Evolutionary conservation across 2,329 filamentous ascomycete genomes (phyloP).

Genomic region (Fusarium subtropicale): DNA sequence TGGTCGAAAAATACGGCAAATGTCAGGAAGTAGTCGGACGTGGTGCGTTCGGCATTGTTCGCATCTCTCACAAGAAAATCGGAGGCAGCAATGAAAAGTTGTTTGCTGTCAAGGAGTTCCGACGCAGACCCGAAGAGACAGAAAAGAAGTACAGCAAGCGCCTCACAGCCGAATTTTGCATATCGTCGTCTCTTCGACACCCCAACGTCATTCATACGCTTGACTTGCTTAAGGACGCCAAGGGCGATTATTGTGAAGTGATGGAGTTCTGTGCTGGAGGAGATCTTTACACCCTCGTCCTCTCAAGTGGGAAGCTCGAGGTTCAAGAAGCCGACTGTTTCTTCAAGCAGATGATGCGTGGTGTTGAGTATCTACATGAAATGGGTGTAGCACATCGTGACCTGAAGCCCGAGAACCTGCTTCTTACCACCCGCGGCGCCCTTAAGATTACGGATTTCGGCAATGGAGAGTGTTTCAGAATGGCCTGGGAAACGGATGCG

Average conservation of each 20-base stretch:
- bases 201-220: slow-evolving; percentile 98
- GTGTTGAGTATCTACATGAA: slow-evolving; percentile 98
- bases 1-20: slow-evolving; percentile 98
- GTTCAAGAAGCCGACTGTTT: slow-evolving; percentile 95
- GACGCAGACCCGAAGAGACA: slow-evolving; percentile 91
- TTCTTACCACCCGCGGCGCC: slow-evolving; percentile 90
- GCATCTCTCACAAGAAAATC: slow-evolving; percentile 95
- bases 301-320: slow-evolving; percentile 91
- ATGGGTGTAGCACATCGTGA: slow-evolving; percentile 99
- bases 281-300: slow-evolving; percentile 92
- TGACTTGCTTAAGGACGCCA: slow-evolving; percentile 93
- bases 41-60: slow-evolving; percentile 95
- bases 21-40: slow-evolving; percentile 97
- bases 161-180: slow-evolving; percentile 96
- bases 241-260: slow-evolving; percentile 97
- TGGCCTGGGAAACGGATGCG: slow-evolving; percentile 98
- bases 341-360: slow-evolving; percentile 99
- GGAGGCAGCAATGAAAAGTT: slow-evolving; percentile 87
- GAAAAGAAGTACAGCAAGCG: slow-evolving; percentile 98
- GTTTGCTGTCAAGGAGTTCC: slow-evolving; percentile 98
- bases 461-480: slow-evolving; percentile 98
- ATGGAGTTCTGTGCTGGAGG: slow-evolving; percentile 99
- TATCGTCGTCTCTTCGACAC: slow-evolving; percentile 94
- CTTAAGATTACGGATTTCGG: slow-evolving; percentile 99
- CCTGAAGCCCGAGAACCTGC: slow-evolving; percentile 94